These are phyloP conservation scores for Corylus americana DNA, from an alignment of 306 rosid genomes.

Conservation along the genomic window DNA sequence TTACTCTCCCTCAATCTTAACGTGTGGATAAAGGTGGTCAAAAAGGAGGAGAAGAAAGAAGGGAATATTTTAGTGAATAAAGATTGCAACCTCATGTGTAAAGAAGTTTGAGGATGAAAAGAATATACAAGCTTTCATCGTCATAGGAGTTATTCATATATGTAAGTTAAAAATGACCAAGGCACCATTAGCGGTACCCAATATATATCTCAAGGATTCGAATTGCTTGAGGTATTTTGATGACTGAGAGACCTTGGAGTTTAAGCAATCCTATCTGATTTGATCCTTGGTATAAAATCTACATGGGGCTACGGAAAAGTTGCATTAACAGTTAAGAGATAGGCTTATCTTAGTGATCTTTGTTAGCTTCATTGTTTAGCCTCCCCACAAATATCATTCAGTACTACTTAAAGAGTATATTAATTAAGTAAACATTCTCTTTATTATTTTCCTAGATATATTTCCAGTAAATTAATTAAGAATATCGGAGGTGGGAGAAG, in stretches of 20 bases:
- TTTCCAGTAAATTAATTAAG: too few species aligned
- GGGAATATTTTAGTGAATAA: conserved; percentile 39
- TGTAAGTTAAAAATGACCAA: conserved; percentile 4
- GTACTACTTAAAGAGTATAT: too few species aligned
- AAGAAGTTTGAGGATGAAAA: conserved; percentile 21
- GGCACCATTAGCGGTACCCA: conserved; percentile 11
- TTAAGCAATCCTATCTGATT: conserved; percentile 27
- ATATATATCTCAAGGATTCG: not conserved
- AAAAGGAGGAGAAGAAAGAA: conserved; percentile 32
- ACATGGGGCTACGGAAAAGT: too few species aligned
- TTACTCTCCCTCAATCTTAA: not conserved
- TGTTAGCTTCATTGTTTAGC: not conserved
- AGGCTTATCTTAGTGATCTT: too few species aligned
- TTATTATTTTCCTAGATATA: too few species aligned
- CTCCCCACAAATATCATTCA: too few species aligned
- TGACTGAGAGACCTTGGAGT: conserved; percentile 23
- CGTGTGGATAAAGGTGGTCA: conserved; percentile 28
- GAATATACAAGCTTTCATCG: too few species aligned
- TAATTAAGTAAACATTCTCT: too few species aligned
- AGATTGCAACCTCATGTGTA: conserved; percentile 33
- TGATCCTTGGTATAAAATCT: conserved; percentile 16
- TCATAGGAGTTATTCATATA: not conserved
- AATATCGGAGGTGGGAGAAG: too few species aligned
- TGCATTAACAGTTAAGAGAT: too few species aligned
- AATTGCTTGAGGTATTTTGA: conserved; percentile 4